phyloP scores from a whole-genome alignment of 139 green algal species.

The Zygnema cylindricum region DNA sequence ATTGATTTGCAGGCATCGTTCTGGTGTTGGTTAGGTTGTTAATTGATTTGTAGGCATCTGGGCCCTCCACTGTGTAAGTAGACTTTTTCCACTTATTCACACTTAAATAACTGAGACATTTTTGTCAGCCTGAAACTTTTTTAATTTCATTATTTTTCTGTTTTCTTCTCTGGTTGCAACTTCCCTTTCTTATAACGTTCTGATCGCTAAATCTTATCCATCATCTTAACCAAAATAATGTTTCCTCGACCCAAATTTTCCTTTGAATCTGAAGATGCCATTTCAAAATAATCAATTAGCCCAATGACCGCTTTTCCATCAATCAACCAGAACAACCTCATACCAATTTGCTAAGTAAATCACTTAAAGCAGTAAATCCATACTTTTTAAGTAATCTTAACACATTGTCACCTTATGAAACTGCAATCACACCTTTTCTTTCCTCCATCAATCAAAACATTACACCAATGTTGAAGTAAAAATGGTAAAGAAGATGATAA shows the following conservation, averaged over 20 bases:
- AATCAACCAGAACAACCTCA: no score
- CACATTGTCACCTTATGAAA: no score
- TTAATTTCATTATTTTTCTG: background rate
- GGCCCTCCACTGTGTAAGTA: conserved; percentile 9
- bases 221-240: background rate
- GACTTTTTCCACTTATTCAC: background rate
- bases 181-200: no score
- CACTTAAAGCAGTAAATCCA: no score
- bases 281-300: no score
- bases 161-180: background rate
- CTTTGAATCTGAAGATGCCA: background rate
- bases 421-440: background rate
- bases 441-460: no score
- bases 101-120: background rate
- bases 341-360: no score
- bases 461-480: no score
- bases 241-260: background rate
- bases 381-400: no score
- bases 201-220: background rate
- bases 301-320: no score
- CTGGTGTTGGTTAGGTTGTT: no score
- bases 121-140: background rate
- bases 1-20: background rate
- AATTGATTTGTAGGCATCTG: no score
- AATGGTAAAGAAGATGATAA: background rate